phyloP scores from a whole-genome alignment of 257 asterid species.

The Linderniella brevidens region DNA sequence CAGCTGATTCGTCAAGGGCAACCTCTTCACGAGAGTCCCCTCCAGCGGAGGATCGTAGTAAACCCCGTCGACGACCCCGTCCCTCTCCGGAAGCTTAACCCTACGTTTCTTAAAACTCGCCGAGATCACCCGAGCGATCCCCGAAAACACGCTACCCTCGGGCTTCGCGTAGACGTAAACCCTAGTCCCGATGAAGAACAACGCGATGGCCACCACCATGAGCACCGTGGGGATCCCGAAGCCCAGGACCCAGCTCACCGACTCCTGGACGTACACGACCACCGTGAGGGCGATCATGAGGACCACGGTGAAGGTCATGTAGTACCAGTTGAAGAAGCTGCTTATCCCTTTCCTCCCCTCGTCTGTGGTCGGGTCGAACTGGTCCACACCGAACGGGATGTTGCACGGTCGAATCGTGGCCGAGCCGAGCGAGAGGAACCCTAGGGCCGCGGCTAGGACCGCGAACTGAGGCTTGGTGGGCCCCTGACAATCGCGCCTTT shows the following conservation, averaged over 20 bases:
- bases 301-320: conserved; percentile 52
- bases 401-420: conserved; percentile 93
- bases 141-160: conserved; percentile 54
- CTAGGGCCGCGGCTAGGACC: conserved; percentile 27
- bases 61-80: conserved; percentile 4
- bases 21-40: conserved; percentile 20
- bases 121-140: conserved; percentile 26
- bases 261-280: conserved; percentile 58
- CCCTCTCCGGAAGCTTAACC: conserved; percentile 16
- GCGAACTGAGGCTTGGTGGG: conserved; percentile 45
- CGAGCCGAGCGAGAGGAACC: conserved; percentile 37
- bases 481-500: conserved; percentile 25
- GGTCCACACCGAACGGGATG: conserved; percentile 90
- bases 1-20: conserved; percentile 29
- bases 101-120: conserved; percentile 50
- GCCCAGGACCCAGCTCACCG: conserved; percentile 56
- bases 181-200: conserved; percentile 43
- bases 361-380: conserved; percentile 43
- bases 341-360: conserved; percentile 61
- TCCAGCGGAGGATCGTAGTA: conserved; percentile 38
- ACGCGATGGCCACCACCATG: conserved; percentile 30
- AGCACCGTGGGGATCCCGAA: conserved; percentile 49
- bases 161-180: conserved; percentile 51
- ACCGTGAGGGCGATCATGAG: conserved; percentile 42
- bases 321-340: conserved; percentile 89